phyloP scores from a whole-genome alignment of 331 rosid genomes.

The Saraca asoca region DNA sequence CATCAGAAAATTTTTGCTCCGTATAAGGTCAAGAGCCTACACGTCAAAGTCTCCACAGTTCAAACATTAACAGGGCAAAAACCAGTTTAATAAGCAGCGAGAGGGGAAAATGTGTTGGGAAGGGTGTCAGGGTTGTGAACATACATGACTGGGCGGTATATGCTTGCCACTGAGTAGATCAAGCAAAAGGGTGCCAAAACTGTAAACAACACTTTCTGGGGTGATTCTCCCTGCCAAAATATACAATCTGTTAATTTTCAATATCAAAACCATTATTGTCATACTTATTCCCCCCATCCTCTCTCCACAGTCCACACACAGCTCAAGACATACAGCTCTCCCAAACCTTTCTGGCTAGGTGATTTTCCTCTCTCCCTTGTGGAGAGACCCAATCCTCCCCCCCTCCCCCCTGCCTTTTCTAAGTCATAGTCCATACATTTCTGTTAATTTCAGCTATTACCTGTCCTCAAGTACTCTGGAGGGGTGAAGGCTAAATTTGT shows the following conservation, averaged over 20 bases:
- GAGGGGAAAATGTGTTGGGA: constrained; percentile 31
- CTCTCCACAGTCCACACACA: too few species aligned
- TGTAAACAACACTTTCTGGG: constrained; percentile 82
- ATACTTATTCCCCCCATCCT: too few species aligned
- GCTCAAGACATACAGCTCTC: too few species aligned
- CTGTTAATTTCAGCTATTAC: constrained; percentile 36
- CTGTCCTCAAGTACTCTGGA: constrained; percentile 85
- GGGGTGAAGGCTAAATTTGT: constrained; percentile 88
- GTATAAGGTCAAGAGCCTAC: constrained; percentile 93
- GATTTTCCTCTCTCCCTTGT: too few species aligned
- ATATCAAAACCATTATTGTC: too few species aligned
- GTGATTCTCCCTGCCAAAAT: constrained; percentile 76
- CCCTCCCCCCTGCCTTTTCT: too few species aligned
- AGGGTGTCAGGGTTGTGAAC: neutral
- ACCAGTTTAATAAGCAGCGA: constrained; percentile 30
- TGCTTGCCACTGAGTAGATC: constrained; percentile 96
- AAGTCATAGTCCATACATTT: too few species aligned
- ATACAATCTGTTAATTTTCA: too few species aligned
- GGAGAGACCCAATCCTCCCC: too few species aligned
- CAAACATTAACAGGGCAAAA: constrained; percentile 27
- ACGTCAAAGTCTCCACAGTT: constrained; percentile 18
- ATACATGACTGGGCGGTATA: constrained; percentile 91
- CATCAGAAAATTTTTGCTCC: constrained; percentile 69
- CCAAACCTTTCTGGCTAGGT: too few species aligned
- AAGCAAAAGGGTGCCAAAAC: constrained; percentile 88